Evolutionary conservation across 2,329 filamentous ascomycete species (phyloP).

Genomic region (Emmonsiellopsis sp.): DNA sequence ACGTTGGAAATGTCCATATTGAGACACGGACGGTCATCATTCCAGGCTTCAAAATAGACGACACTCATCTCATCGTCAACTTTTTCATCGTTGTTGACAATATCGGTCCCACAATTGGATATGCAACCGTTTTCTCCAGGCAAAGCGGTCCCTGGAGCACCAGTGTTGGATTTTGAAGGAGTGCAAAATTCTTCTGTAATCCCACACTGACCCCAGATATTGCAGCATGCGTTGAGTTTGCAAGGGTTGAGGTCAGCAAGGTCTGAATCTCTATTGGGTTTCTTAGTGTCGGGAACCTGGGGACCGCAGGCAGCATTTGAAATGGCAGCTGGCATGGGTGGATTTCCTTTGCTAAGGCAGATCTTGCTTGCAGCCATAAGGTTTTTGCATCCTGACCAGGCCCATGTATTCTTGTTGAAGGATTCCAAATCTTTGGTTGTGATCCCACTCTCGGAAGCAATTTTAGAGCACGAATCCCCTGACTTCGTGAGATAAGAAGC

Average conservation of each 20-base stretch:
- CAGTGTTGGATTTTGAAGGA: slow-evolving; percentile 13
- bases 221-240: slow-evolving; percentile 35
- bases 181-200: slow-evolving; percentile 36
- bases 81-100: slow-evolving; percentile 18
- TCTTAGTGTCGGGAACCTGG: slow-evolving; percentile 28
- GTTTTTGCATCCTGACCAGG: slow-evolving; percentile 31
- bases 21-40: slow-evolving; percentile 20
- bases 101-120: slow-evolving; percentile 32
- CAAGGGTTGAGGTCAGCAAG: slow-evolving; percentile 38
- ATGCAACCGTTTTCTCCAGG: slow-evolving; percentile 29
- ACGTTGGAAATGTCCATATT: slow-evolving; percentile 11
- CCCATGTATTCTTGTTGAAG: slow-evolving; percentile 37
- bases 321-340: slow-evolving; percentile 33
- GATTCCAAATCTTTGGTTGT: slow-evolving; percentile 28
- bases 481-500: slow-evolving; percentile 23
- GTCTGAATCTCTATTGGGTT: slow-evolving; percentile 22
- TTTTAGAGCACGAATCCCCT: slow-evolving; percentile 25
- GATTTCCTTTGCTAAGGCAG: slow-evolving; percentile 32
- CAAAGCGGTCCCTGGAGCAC: slow-evolving; percentile 27
- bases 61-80: slow-evolving; percentile 15
- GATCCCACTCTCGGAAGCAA: slow-evolving; percentile 26
- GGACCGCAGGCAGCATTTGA: slow-evolving; percentile 38
- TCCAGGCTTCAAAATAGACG: slow-evolving; percentile 18
- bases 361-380: slow-evolving; percentile 24
- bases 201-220: slow-evolving; percentile 37